These are phyloP conservation scores for Penicillium paxilli DNA, from an alignment of 495 filamentous ascomycete species.

Conservation along the genomic window DNA sequence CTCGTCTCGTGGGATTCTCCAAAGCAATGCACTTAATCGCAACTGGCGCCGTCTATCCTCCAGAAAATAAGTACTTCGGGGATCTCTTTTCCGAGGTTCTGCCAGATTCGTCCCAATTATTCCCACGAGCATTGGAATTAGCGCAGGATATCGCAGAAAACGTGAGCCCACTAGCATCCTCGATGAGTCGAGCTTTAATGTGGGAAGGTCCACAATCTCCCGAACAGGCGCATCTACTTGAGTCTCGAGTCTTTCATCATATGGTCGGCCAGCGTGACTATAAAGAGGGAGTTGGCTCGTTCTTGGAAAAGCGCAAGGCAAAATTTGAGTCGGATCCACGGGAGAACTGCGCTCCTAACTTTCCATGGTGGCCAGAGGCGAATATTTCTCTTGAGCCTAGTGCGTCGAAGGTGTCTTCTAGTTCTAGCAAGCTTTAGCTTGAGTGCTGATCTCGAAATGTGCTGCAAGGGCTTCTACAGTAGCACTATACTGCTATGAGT, in stretches of 20 bases:
- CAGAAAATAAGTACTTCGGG: conserved; percentile 41
- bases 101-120: conserved; percentile 44
- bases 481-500: too few species aligned
- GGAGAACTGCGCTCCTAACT: conserved; percentile 13
- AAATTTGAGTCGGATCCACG: conserved; percentile 41
- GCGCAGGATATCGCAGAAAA: conserved; percentile 56
- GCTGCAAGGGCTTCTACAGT: too few species aligned
- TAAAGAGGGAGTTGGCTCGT: conserved; percentile 42
- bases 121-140: conserved; percentile 50
- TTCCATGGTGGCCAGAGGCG: conserved; percentile 28
- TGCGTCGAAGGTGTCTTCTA: conserved; percentile 11
- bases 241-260: conserved; percentile 55
- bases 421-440: too few species aligned
- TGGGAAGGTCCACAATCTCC: conserved; percentile 49
- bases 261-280: conserved; percentile 48
- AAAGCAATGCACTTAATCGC: conserved; percentile 51
- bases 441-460: too few species aligned
- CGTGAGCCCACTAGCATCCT: conserved; percentile 48
- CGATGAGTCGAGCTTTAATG: conserved; percentile 57
- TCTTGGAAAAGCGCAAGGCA: conserved; percentile 48
- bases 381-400: conserved; percentile 13
- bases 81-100: conserved; percentile 55
- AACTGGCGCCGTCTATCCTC: conserved; percentile 32
- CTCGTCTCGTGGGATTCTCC: conserved; percentile 54
- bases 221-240: conserved; percentile 57